Evolutionary conservation across 495 filamentous ascomycete species (phyloP), one percentile per base, ranked within the genome.

Genomic region (Cercophora sp.): DNA sequence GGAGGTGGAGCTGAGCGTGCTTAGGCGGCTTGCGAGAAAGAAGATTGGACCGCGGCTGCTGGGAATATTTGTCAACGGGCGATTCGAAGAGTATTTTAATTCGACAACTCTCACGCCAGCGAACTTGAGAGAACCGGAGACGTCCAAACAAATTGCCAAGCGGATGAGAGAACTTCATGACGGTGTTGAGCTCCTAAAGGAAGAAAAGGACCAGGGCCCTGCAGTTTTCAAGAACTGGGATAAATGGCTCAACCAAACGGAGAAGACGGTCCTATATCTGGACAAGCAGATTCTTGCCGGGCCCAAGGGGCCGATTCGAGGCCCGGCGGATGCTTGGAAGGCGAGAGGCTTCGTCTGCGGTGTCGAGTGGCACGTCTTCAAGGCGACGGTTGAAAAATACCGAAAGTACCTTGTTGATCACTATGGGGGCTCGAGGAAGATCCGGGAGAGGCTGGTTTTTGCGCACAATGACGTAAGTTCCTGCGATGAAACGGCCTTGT

Each of bases 81-180:
- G 93, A 16, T 97, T 99, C 57, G 93, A 99, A 68, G 84, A 97
- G 68, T 96, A 84, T 65, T 86, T 93, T 59, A 79, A 96, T 61
- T 88, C 94, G 0, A 75, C 77, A 18, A 83, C 93, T 1, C 74
- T 99, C 25, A 91, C 85, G 0, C 75, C 85, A 2, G 71, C 79
- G 8, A 89, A 96, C 62, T 70, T 99, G 45, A 84, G 88, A 19
- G 79, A 84, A 44, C 86, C 91, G 2, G 85, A 86, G 25, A 96
- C 88, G 0, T 91, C 87, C 31, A 87, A 81, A 59, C 88, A 96
- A 58, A 97, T 99, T 64, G 91, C 93, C n/a, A 99, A 97, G 75
- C 85, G 93, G 32, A 95, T 99, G 88, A 78, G 90, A 53, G 93
- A 99, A 69, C 77, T 99, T 18, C 93, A 99, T 57, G 89, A 94